Conservation (phyloP, 2,329 filamentous ascomycete genomes). For the Pseudocercospora fijiensis region DNA sequence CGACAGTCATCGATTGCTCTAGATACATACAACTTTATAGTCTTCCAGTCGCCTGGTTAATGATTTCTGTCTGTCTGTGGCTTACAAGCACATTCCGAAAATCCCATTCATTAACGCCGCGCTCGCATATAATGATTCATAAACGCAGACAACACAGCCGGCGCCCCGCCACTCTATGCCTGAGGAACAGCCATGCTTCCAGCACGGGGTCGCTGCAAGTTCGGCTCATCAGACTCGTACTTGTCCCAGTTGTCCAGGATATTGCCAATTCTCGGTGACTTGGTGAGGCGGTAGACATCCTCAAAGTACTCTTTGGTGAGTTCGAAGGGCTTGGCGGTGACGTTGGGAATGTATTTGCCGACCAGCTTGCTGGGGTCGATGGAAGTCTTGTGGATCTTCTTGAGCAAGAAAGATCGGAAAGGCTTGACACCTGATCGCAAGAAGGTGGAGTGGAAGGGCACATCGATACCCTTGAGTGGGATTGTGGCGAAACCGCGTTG, state of each 20-base stretch:
- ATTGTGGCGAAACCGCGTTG: slow-evolving; percentile 97
- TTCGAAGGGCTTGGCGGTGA: slow-evolving; percentile 92
- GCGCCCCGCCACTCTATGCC: background rate
- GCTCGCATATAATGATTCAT: slow-evolving; percentile 2
- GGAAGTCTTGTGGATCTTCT: slow-evolving; percentile 99
- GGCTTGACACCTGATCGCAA: slow-evolving; percentile 97
- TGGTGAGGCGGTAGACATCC: slow-evolving; percentile 94
- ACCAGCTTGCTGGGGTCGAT: slow-evolving; percentile 96
- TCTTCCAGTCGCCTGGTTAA: slow-evolving; percentile 8
- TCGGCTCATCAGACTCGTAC: slow-evolving; percentile 46
- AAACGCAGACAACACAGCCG: background rate
- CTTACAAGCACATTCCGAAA: background rate
- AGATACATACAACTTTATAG: background rate
- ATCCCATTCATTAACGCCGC: background rate
- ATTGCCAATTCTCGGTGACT: slow-evolving; percentile 71
- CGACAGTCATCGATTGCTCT: background rate
- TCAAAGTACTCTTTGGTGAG: slow-evolving; percentile 99
- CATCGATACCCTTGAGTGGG: slow-evolving; percentile 93
- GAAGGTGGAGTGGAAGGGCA: slow-evolving; percentile 99
- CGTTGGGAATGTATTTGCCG: slow-evolving; percentile 99
- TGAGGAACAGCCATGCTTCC: slow-evolving; percentile 31
- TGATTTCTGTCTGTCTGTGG: background rate
- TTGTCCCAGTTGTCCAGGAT: slow-evolving; percentile 74
- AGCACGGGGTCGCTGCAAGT: slow-evolving; percentile 30
- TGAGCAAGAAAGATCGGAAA: slow-evolving; percentile 95